Evolutionary conservation across 164 flowering plant species (phyloP).

Genomic region (Cinnamomum micranthum): DNA sequence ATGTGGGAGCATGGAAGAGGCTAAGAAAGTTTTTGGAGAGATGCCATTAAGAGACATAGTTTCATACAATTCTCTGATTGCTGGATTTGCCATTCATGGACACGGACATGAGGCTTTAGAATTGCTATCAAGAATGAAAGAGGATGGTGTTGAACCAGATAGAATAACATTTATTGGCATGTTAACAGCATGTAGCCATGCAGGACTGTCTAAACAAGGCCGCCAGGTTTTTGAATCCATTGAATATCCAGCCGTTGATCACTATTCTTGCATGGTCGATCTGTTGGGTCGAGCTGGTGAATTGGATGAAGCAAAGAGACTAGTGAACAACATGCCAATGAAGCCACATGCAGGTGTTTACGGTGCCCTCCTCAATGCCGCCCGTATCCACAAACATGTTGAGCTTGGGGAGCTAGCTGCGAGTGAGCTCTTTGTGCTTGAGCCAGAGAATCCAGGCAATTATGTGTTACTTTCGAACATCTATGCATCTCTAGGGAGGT

Average conservation of each 20-base stretch:
- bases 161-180: conserved; percentile 56
- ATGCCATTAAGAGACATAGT: conserved; percentile 55
- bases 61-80: conserved; percentile 61
- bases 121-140: conserved; percentile 41
- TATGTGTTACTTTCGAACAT: conserved; percentile 63
- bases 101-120: conserved; percentile 41
- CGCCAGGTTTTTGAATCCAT: conserved; percentile 44
- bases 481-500: conserved; percentile 55
- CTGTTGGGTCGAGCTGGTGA: conserved; percentile 59
- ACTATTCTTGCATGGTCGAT: conserved; percentile 80
- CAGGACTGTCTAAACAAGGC: conserved; percentile 63
- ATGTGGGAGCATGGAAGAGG: conserved; percentile 69
- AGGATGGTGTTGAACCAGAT: conserved; percentile 51
- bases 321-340: conserved; percentile 53
- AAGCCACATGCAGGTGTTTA: conserved; percentile 59
- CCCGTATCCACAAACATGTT: conserved; percentile 45
- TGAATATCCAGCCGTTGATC: conserved; percentile 48
- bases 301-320: conserved; percentile 51
- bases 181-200: conserved; percentile 79
- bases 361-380: conserved; percentile 63
- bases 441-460: conserved; percentile 65
- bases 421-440: conserved; percentile 49
- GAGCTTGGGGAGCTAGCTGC: conserved; percentile 65
- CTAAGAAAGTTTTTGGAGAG: conserved; percentile 38
- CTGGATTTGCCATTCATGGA: conserved; percentile 71